Conservation (phyloP, 768 basidiomycete species). For the Boletus rufocinnamomeus region DNA sequence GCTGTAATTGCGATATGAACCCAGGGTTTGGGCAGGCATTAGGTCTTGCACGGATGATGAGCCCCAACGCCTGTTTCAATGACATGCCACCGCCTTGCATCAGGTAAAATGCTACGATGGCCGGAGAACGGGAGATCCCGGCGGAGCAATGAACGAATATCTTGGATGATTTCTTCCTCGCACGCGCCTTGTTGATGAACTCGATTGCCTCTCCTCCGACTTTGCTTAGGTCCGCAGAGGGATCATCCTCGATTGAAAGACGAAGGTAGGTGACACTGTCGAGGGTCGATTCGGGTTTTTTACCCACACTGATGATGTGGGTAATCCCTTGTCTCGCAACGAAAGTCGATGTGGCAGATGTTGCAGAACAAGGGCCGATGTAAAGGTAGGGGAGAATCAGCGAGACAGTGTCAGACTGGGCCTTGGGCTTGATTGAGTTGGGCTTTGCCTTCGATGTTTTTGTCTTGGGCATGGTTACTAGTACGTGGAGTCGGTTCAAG, state of each 20-base stretch:
- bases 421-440: not conserved
- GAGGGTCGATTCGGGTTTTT: not conserved
- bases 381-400: slow-evolving; percentile 15
- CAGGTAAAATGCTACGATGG: slow-evolving; percentile 8
- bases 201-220: not conserved
- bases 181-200: slow-evolving; percentile 7
- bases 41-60: slow-evolving; percentile 4
- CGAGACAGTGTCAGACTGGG: slow-evolving; percentile 1
- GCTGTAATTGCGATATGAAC: slow-evolving; percentile 2
- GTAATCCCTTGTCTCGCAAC: slow-evolving; percentile 10
- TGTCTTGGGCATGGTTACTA: slow-evolving; percentile 3
- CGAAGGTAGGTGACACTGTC: slow-evolving; percentile 11
- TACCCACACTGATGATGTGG: slow-evolving; percentile 15
- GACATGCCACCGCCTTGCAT: slow-evolving; percentile 7
- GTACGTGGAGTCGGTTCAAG: not conserved
- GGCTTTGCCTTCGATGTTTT: not conserved
- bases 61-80: slow-evolving; percentile 1
- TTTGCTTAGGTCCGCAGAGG: slow-evolving; percentile 7
- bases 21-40: slow-evolving; percentile 9
- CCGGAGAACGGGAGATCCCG: slow-evolving; percentile 15
- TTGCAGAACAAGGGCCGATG: slow-evolving; percentile 11
- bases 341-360: slow-evolving; percentile 6
- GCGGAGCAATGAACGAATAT: slow-evolving; percentile 14
- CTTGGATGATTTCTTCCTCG: not conserved
- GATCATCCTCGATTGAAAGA: slow-evolving; percentile 11